phyloP scores from a whole-genome alignment of 768 basidiomycete species.

The Mycena epipterygia region DNA sequence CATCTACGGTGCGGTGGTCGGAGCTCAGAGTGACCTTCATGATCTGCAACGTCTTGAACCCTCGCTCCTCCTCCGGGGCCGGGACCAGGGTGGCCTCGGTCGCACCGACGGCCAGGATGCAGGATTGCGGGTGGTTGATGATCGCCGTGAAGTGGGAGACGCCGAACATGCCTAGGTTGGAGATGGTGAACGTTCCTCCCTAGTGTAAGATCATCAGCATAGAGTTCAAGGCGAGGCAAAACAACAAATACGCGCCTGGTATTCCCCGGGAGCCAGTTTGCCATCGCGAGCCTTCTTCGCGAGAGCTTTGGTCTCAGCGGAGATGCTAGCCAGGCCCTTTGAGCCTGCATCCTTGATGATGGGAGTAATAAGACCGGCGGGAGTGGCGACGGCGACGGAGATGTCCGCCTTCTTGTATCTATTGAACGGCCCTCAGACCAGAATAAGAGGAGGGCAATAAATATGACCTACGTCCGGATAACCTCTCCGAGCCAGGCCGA shows the following conservation, averaged over 20 bases:
- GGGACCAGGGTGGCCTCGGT: conserved; percentile 90
- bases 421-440: conserved; percentile 16
- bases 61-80: conserved; percentile 91
- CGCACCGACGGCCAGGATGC: conserved; percentile 95
- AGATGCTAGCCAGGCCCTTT: conserved; percentile 94
- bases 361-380: conserved; percentile 95
- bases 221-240: background rate
- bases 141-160: conserved; percentile 97
- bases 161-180: conserved; percentile 98
- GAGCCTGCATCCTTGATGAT: conserved; percentile 94
- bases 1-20: conserved; percentile 97
- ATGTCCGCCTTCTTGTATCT: conserved; percentile 98
- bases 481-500: conserved; percentile 97
- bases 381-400: conserved; percentile 96
- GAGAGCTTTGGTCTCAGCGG: conserved; percentile 90
- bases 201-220: conserved; percentile 46
- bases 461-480: conserved; percentile 87
- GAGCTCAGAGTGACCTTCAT: conserved; percentile 98
- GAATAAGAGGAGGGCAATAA: background rate
- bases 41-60: conserved; percentile 91
- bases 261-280: conserved; percentile 94
- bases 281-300: conserved; percentile 98
- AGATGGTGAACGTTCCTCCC: conserved; percentile 99
- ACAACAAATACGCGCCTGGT: conserved; percentile 75
- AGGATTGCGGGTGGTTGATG: conserved; percentile 98